These are phyloP conservation scores for Botryotinia narcissicola DNA, from an alignment of 2,329 filamentous ascomycete species.

Conservation along the genomic window DNA sequence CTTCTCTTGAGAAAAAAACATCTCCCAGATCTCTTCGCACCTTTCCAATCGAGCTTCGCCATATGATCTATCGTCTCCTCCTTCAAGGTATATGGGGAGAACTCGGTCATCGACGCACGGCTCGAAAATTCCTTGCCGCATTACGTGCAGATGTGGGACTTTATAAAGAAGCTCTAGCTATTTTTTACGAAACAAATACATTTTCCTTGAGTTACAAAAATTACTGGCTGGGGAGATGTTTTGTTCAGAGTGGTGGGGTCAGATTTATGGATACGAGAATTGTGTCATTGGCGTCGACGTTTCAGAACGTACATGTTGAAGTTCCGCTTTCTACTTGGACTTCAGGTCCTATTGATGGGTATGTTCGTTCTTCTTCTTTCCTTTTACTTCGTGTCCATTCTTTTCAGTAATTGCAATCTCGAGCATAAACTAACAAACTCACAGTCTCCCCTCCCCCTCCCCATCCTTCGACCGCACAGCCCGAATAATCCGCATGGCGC, in stretches of 20 bases:
- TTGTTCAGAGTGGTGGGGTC: neutral
- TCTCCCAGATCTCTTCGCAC: neutral
- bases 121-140: neutral
- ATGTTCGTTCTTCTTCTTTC: neutral
- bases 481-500: constrained; percentile 3
- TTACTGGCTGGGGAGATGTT: neutral
- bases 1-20: neutral
- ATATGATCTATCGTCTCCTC: constrained; percentile 4
- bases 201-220: constrained; percentile 1
- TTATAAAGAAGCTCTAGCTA: constrained; percentile 3
- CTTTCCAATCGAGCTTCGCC: neutral
- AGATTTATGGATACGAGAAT: constrained; percentile 2
- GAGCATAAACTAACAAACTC: neutral
- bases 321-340: neutral
- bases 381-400: neutral
- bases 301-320: neutral
- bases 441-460: neutral
- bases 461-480: constrained; percentile 4
- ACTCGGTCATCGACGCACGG: neutral
- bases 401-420: too few species aligned
- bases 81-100: neutral
- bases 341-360: neutral
- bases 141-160: neutral
- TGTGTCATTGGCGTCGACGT: neutral
- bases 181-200: constrained; percentile 5